Base-by-base conservation (phyloP, 1,139 yeast genomes). In the Hanseniaspora gamundiae region DNA sequence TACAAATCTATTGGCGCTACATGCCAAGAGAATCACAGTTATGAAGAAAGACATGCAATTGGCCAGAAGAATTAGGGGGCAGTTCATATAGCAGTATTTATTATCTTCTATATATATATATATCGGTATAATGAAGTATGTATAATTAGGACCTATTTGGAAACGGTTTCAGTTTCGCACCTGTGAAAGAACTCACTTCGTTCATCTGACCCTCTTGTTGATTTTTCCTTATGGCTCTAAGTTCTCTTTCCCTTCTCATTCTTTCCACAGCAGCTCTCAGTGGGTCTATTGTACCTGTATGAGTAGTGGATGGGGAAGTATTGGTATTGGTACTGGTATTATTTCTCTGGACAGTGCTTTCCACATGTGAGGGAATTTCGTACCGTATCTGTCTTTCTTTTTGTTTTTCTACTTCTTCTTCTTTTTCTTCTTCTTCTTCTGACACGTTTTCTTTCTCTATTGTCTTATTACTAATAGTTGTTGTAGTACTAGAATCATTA, bases 21-120 rank as follows among this genome's bases (percentile, higher is more conserved):
- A 88, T 61, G 96, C 96, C 2, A 87, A 85, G 58, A 69, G 97
- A 51, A 95, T 88, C 19, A 88, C 97, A 0, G 84, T 88, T 24
- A 86, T 86, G 95, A 88, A 84, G 56, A 85, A 83, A 60, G 97
- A 88, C 59, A 80, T 88, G 51, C 95, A 86, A 56, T 68, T 88
- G 53, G 97, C 96, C 2, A 72, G 96, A 60, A 70, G 96, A 57
- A 78, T 88, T 43, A 71, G 96, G 51, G 96, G 95, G 8, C 36
- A 33, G 22, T 33, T 33, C 11, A 19, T 33, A 17, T 33, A 19
- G 22, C 7, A 10, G 19, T 30, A 4, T 5, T n/a, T n/a, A n/a
- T n/a, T n/a, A n/a, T n/a, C n/a, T n/a, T n/a, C n/a, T n/a, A n/a
- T n/a, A n/a, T n/a, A n/a, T n/a, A n/a, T n/a, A n/a, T n/a, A n/a